Conservation (phyloP, 306 rosid genomes). For the Heteromeles arbutifolia region DNA sequence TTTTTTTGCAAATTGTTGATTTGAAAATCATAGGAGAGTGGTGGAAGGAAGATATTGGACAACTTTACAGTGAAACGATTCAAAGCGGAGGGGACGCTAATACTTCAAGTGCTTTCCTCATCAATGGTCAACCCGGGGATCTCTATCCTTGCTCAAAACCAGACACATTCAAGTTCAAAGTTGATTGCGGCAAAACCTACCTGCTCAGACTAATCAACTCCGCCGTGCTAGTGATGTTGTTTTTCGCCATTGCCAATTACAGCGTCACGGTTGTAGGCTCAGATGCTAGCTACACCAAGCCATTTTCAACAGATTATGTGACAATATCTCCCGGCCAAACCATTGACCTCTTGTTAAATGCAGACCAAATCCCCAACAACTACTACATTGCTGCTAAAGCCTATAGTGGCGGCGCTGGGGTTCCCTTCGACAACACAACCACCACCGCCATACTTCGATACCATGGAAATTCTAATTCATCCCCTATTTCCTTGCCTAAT, state of each 20-base stretch:
- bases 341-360: constrained; percentile 11
- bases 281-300: constrained; percentile 26
- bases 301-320: constrained; percentile 12
- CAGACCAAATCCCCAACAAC: constrained; percentile 6
- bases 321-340: constrained; percentile 26
- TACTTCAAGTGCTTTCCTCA: constrained; percentile 16
- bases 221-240: neutral
- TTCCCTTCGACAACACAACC: constrained; percentile 9
- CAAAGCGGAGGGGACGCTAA: constrained; percentile 1
- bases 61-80: neutral
- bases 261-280: constrained; percentile 20
- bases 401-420: neutral
- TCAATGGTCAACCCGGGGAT: constrained; percentile 29
- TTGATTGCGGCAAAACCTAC: constrained; percentile 19
- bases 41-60: constrained; percentile 20
- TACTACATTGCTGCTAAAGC: constrained; percentile 25
- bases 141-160: constrained; percentile 20
- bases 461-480: neutral
- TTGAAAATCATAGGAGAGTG: constrained; percentile 18
- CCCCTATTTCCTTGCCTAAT: neutral
- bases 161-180: constrained; percentile 8
- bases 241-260: constrained; percentile 19
- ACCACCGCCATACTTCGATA: constrained; percentile 21
- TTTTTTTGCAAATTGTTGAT: neutral
- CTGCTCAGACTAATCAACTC: constrained; percentile 25